A percentile compares a stretch with the other conserved stretches of the same genome.
phyloP scores from a whole-genome alignment of 2,329 filamentous ascomycete species.

The Phaeophleospora eucalypticola region DNA sequence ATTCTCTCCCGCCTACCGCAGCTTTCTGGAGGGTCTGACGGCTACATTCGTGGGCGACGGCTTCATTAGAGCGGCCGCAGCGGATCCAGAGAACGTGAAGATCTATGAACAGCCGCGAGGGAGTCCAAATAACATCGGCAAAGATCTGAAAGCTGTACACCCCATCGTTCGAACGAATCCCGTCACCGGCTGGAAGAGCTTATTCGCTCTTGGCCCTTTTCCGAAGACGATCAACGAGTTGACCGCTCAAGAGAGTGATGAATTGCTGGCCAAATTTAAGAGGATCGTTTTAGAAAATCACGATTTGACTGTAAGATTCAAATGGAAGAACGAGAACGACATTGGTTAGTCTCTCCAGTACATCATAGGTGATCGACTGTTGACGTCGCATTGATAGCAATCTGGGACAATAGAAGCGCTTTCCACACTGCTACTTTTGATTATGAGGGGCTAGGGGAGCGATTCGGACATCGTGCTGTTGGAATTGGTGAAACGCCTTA shows the following conservation, averaged over 20 bases:
- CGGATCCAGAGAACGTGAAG: constrained; percentile 18
- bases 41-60: constrained; percentile 43
- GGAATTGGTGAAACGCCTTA: constrained; percentile 55
- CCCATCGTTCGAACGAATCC: constrained; percentile 57
- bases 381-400: constrained; percentile 38
- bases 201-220: constrained; percentile 58
- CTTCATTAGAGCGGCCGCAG: constrained; percentile 34
- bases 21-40: constrained; percentile 57
- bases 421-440: constrained; percentile 62
- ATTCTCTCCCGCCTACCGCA: constrained; percentile 53
- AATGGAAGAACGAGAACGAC: constrained; percentile 49
- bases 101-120: constrained; percentile 24
- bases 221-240: constrained; percentile 54
- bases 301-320: constrained; percentile 48
- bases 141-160: constrained; percentile 31
- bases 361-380: background rate
- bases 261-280: constrained; percentile 25
- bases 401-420: constrained; percentile 62
- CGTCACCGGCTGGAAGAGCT: constrained; percentile 58
- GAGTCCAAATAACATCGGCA: constrained; percentile 23
- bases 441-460: constrained; percentile 51
- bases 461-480: constrained; percentile 52
- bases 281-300: constrained; percentile 46
- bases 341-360: constrained; percentile 38
- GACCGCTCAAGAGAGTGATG: constrained; percentile 24